These are phyloP conservation scores for Cenchrus purpureus DNA, from an alignment of 176 grass and related monocot species.

Conservation along the genomic window DNA sequence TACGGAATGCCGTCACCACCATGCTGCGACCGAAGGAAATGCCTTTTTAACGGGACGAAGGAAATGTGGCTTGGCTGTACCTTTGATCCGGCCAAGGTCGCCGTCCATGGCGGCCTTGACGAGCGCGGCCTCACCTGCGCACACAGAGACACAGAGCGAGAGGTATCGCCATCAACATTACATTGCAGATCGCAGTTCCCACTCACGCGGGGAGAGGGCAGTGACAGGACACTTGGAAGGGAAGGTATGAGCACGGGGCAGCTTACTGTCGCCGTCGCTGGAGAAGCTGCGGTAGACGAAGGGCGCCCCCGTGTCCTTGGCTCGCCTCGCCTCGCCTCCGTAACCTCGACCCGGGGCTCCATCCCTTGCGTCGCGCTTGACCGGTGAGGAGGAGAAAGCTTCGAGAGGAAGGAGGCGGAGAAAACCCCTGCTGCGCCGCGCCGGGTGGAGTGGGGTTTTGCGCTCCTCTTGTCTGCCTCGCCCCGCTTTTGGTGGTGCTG, in stretches of 20 bases:
- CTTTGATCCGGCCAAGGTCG: constrained; percentile 34
- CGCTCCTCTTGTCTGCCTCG: too few species aligned
- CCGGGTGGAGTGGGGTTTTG: background rate
- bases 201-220: background rate
- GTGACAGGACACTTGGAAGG: background rate
- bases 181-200: background rate
- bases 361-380: background rate
- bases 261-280: background rate
- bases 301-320: background rate
- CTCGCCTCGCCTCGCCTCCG: background rate
- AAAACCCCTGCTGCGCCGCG: background rate
- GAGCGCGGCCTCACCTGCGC: constrained; percentile 10
- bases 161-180: background rate
- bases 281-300: background rate
- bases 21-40: too few species aligned
- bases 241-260: background rate
- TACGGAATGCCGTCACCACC: too few species aligned
- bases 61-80: background rate
- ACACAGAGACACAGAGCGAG: background rate
- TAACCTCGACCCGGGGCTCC: background rate
- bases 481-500: background rate
- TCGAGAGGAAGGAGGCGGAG: background rate
- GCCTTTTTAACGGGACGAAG: background rate
- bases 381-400: background rate
- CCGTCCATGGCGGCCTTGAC: constrained; percentile 25